phyloP scores from a whole-genome alignment of 1,139 yeast genomes.

The Lodderomyces metapsilosis region DNA sequence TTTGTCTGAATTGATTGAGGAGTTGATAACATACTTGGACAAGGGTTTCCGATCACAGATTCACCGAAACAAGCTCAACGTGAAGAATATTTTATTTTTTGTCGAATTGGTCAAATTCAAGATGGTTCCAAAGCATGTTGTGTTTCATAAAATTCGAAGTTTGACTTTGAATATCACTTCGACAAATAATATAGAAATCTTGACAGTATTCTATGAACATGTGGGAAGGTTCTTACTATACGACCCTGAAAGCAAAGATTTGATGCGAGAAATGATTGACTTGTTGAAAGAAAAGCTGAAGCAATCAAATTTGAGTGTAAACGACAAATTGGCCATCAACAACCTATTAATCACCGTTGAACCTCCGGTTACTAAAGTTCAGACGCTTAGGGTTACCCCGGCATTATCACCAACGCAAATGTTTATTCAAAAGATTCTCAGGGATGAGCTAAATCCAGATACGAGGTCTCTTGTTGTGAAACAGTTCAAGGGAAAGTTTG shows the following conservation, averaged over 20 bases:
- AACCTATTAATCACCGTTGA: conserved; percentile 58
- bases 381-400: conserved; percentile 21
- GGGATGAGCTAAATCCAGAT: conserved; percentile 46
- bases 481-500: conserved; percentile 41
- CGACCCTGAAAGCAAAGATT: conserved; percentile 57
- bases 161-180: conserved; percentile 52
- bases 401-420: conserved; percentile 40
- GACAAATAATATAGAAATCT: conserved; percentile 61
- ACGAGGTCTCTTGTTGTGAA: conserved; percentile 34
- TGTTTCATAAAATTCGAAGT: conserved; percentile 68
- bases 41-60: conserved; percentile 60
- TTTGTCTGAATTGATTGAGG: conserved; percentile 54
- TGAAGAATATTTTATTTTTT: conserved; percentile 60
- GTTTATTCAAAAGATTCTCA: conserved; percentile 50
- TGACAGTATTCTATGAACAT: conserved; percentile 67
- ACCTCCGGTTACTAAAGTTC: conserved; percentile 48
- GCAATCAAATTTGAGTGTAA: conserved; percentile 50
- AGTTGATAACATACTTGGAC: conserved; percentile 57
- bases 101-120: conserved; percentile 77
- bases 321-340: conserved; percentile 59
- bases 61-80: conserved; percentile 49
- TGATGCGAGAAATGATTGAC: conserved; percentile 64
- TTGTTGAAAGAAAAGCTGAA: conserved; percentile 53
- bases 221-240: conserved; percentile 68
- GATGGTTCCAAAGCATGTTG: conserved; percentile 66